Evolutionary conservation across 1,284 basidiomycete genomes (phyloP), one percentile per base, ranked within the genome.

Genomic region (Ganoderma resinaceum): DNA sequence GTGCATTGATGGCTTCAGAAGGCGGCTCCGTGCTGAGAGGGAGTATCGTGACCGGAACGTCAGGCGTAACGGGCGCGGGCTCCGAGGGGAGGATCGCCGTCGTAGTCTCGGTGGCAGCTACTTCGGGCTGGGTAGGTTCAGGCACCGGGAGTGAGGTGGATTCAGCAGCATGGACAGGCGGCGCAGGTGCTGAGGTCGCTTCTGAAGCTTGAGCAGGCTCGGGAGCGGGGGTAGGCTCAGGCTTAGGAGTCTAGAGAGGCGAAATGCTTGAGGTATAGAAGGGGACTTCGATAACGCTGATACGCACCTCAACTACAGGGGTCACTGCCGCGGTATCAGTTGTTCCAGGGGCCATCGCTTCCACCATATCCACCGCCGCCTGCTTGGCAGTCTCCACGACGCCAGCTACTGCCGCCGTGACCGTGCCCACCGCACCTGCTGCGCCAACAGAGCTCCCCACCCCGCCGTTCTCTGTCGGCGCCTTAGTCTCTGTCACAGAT

Each of bases 271-370:
- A 60, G 58, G 23, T 14, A 40, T 18, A 52, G 49, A 11, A 11
- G 16, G 16, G 49, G 29, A 33, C 1, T 31, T 18, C 14, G 33
- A 26, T 14, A 18, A 14, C 14, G 29, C 3, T 16, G 12, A 31
- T 18, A 46, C 70, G 35, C 31, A 71, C 73, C 66, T 74, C 66
- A 2, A 46, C 64, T 23, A 57, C 66, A 29, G 74, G 74, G 6
- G 75, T 73, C 59, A 72, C 66, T 16, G 57, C 63, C 6, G 68
- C 62, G 11, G 70, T 72, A 23, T 53, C 59, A 8, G 74, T 73
- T n/a, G 76, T 76, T n/a, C 72, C 75, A 1, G 77, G 77, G 9
- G 77, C 76, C 35, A 78, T 70, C 14, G 74, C 72, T 61, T 76
- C 78, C 11, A 76, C 77, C 70, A 77, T 75, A 29, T 68, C 65